phyloP scores from a whole-genome alignment of 2,329 filamentous ascomycete genomes.

The Aspergillus fumigatiaffinis region DNA sequence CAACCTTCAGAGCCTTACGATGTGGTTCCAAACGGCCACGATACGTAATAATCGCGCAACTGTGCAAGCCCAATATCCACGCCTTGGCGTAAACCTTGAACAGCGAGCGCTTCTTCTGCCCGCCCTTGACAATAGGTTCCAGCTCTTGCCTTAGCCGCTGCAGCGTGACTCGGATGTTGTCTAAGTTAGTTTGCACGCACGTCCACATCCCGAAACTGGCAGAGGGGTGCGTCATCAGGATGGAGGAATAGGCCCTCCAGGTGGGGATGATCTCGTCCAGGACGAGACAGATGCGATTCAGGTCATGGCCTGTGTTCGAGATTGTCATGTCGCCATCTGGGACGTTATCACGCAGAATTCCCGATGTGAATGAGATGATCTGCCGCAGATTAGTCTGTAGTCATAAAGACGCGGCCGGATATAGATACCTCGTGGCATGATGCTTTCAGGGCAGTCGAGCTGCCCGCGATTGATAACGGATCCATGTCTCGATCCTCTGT shows the following conservation, averaged over 20 bases:
- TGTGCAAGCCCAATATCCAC: neutral
- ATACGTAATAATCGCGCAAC: neutral
- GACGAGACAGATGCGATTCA: neutral
- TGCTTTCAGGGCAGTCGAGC: neutral
- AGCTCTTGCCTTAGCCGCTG: neutral
- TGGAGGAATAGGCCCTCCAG: neutral
- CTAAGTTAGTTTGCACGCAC: neutral
- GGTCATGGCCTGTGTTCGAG: neutral
- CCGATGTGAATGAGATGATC: neutral
- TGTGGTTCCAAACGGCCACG: neutral
- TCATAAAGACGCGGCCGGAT: neutral
- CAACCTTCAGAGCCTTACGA: neutral
- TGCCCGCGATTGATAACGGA: neutral
- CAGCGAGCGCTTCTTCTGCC: neutral
- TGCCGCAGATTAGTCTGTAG: neutral
- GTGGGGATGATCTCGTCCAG: neutral
- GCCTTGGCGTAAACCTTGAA: neutral
- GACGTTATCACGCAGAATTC: neutral
- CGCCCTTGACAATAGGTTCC: neutral
- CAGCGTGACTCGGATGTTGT: neutral
- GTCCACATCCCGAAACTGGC: slow-evolving; percentile 2
- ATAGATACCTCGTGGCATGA: neutral
- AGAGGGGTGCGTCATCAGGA: slow-evolving; percentile 1
- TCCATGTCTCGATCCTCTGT: neutral
- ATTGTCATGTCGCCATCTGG: neutral